Base-by-base conservation (phyloP, 805 yeast species). In the Wickerhamiella shivajii region DNA sequence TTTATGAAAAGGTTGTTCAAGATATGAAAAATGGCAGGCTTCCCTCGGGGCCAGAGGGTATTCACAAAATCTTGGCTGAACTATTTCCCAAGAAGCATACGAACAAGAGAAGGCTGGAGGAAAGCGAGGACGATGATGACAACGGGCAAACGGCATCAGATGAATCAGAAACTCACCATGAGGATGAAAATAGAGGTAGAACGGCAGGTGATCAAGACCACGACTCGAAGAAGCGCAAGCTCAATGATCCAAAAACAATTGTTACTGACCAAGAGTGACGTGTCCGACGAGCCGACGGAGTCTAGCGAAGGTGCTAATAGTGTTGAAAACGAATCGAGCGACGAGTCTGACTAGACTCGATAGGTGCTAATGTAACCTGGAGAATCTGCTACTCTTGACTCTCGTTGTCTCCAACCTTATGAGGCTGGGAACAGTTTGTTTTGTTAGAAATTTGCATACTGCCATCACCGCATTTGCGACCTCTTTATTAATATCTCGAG, bases 11-110 rank as follows among this genome's bases (percentile, higher is more conserved):
- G 25, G 59, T 79, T 27, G 67, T 65, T 24, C 56, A 59, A 25
- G 61, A 66, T 45, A 53, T 78, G 35, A 66, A 69, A 31, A 59
- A 63, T 1, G 71, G 66, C 11, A 60, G 63, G 8, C 56, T 81
- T 24, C 76, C 76, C 4, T 62, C 74, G 25, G 69, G 78, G 11
- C 63, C 74, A 8, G 60, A 63, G 3, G 63, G 60, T 24, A 43
- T 48, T 31, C 64, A 65, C 30, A 56, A 55, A 6, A 33, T 39
- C 14, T 29, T 44, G n/a, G 42, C n/a, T 10, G 10, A 5, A 9
- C n/a, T 14, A 7, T 5, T 21, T 10, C 12, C 2, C 18, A 40
- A 34, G 3, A 43, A 41, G 16, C 39, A 38, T 8, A 38, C 36
- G 17, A 42, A 30, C 28, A 44, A 44, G 15, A 41, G 39, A 6